Evolutionary conservation across 495 filamentous ascomycete species (phyloP).

Genomic region (Penicillium nucicola): DNA sequence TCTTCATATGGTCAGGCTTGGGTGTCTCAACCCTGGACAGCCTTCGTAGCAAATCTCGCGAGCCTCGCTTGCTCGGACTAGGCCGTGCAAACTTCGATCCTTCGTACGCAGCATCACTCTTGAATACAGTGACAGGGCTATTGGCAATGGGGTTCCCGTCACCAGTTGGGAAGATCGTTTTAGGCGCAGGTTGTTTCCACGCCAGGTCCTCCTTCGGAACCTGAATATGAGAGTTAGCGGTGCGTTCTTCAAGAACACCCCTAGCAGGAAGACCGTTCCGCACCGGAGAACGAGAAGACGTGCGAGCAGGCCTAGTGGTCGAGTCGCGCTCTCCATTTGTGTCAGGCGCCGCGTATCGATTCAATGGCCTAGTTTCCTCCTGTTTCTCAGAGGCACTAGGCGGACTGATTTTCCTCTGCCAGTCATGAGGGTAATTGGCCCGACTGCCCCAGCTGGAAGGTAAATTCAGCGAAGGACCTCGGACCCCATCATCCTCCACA

Average conservation of each 20-base stretch:
- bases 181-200: conserved; percentile 17
- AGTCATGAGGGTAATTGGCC: conserved; percentile 48
- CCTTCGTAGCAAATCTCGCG: conserved; percentile 61
- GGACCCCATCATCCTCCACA: conserved; percentile 17
- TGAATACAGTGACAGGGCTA: conserved; percentile 54
- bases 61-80: conserved; percentile 51
- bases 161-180: conserved; percentile 27
- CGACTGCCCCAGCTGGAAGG: conserved; percentile 59
- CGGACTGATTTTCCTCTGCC: conserved; percentile 44
- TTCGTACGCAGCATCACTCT: conserved; percentile 7
- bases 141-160: conserved; percentile 41
- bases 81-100: conserved; percentile 28
- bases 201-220: conserved; percentile 12
- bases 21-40: conserved; percentile 60
- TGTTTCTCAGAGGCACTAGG: conserved; percentile 23
- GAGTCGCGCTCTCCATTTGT: conserved; percentile 4
- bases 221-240: conserved; percentile 9
- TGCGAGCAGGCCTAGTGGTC: conserved; percentile 10
- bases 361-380: conserved; percentile 12
- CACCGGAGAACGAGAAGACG: conserved; percentile 17
- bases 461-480: conserved; percentile 51
- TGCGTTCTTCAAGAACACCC: conserved; percentile 20
- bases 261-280: conserved; percentile 11
- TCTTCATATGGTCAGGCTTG: conserved; percentile 21
- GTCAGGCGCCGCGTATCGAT: conserved; percentile 1